Base-by-base conservation (phyloP, 148 eudicot species). In the Euryodendron excelsum region DNA sequence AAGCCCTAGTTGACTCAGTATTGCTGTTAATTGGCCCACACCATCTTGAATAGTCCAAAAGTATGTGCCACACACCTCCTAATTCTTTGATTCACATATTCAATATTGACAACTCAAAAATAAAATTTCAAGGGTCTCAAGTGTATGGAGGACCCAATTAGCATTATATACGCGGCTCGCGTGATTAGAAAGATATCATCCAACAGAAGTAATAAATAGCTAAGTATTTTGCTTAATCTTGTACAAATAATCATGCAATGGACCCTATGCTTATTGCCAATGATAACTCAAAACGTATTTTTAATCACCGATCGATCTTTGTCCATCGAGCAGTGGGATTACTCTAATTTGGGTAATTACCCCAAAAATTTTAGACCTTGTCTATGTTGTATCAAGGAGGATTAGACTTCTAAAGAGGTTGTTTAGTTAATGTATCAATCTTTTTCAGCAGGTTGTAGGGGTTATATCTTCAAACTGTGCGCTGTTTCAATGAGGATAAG, bases 101-200 rank as follows among this genome's bases (percentile, higher is more conserved):
- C 36, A 45, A 44, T 55, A 12, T 73, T 55, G 31, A 53, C 62
- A n/a, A 20, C 27, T 66, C 20, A 18, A 69, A 23, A 21, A 14
- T 37, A 27, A 20, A 3, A 14, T 44, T 45, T 31, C 56, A 48
- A 20, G 30, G 75, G 20, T 33, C 3, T 53, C 45, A 12, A 73
- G 45, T 55, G 15, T n/a, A 73, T 52, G 76, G 76, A 73, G 63
- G 76, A 34, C 76, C 76, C 76, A 55, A 73, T 55, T 33, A 25
- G 0, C 27, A 30, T n/a, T 4, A n/a, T 34, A 55, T n/a, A 72
- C 8, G 11, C 58, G 17, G 6, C 52, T 70, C 10, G 64, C 76
- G 47, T 73, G 63, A n/a, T 21, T 33, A 53, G 63, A 55, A 73
- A 73, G 76, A 73, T 56, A 69, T 45, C 62, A 33, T 33, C 15